Evolutionary conservation across 306 rosid species (phyloP), one percentile per base, ranked within the genome.

Genomic region (Trifolium fragiferum): DNA sequence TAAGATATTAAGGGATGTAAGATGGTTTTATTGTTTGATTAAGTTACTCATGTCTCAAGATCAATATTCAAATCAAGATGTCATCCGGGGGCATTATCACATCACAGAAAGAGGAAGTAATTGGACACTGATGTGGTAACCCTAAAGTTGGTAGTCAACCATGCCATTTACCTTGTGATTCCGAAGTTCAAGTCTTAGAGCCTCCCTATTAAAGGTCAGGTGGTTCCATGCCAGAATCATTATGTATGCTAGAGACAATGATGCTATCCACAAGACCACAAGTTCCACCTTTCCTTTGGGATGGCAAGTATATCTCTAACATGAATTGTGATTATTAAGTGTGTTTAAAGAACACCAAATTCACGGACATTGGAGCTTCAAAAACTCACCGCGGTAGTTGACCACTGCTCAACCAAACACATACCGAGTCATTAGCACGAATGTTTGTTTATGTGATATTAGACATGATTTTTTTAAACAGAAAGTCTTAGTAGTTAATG

Each of bases 101-200:
- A 41, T 9, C 46, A 8, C 12, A 14, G 53, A 47, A 47, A 6
- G n/a, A 47, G 8, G 55, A 33, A 10, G 23, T 47, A 12, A 35
- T 44, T 70, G 30, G 32, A 33, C 18, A 8, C 30, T 76, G 64
- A 44, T 49, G 70, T 35, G 21, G 19, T 37, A 37, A 55, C 53
- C 58, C 10, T 64, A 23, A 46, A 46, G 49, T 40, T 76, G 78
- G 59, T 37, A 58, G 9, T 15, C 64, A 58, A 58, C 64, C 50
- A 58, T 23, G 64, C 8, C 37, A 23, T 46, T 30, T 32, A 75
- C 37, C 37, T 57, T 64, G 58, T 44, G 66, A 76, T 46, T 54
- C 35, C n/a, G 62, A 46, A 58, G 63, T 71, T 55, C 63, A 25
- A 61, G 11, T 61, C 47, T 15, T 50, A 58, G 58, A 55, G 44